These are phyloP conservation scores for Roridomyces roridus DNA, from an alignment of 768 basidiomycete genomes.

Conservation along the genomic window DNA sequence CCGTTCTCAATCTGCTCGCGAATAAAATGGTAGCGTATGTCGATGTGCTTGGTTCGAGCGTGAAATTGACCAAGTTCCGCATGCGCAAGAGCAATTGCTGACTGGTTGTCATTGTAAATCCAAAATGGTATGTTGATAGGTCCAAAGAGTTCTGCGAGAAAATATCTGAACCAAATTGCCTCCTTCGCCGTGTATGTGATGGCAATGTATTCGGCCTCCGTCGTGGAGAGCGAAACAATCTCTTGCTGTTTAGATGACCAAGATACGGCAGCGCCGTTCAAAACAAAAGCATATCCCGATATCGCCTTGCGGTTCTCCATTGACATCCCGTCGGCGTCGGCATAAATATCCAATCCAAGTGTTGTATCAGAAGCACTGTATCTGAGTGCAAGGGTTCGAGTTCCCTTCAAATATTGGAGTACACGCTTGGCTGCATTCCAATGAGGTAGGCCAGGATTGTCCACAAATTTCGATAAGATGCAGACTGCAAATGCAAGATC, in stretches of 20 bases:
- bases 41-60: slow-evolving; percentile 9
- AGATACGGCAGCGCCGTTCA: too few relatives aligned
- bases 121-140: background rate
- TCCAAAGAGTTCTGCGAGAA: too few relatives aligned
- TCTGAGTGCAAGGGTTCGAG: too few relatives aligned
- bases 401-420: too few relatives aligned
- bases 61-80: slow-evolving; percentile 9
- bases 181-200: too few relatives aligned
- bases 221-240: too few relatives aligned
- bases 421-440: too few relatives aligned
- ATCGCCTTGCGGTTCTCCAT: slow-evolving; percentile 2
- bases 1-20: background rate
- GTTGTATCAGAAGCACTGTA: too few relatives aligned
- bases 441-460: background rate
- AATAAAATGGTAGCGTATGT: too few relatives aligned
- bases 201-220: too few relatives aligned
- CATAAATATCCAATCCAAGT: background rate
- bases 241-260: too few relatives aligned
- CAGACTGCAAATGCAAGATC: background rate
- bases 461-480: background rate
- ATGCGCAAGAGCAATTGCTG: background rate
- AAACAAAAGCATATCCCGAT: background rate
- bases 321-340: slow-evolving; percentile 5
- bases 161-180: too few relatives aligned
- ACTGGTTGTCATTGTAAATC: slow-evolving; percentile 12